phyloP scores from a whole-genome alignment of 768 basidiomycete genomes.

The Amanita pallidorosea region DNA sequence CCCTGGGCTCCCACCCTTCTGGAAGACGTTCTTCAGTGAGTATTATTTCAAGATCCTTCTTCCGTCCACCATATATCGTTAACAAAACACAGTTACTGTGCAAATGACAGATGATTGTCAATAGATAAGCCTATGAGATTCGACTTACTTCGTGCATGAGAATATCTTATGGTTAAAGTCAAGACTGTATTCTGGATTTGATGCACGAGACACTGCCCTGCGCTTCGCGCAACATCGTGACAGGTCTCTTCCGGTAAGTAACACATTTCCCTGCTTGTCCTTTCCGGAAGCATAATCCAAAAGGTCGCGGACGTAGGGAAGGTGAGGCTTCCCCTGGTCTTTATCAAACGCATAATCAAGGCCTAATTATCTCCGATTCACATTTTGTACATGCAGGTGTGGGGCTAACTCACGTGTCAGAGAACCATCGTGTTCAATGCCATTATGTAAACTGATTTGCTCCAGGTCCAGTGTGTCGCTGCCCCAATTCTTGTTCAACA shows the following conservation, averaged over 20 bases:
- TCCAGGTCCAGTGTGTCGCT: constrained; percentile 53
- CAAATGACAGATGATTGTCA: not conserved
- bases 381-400: not conserved
- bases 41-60: constrained; percentile 41
- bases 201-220: constrained; percentile 24
- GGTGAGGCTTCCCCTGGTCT: constrained; percentile 26
- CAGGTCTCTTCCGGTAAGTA: constrained; percentile 30
- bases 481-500: constrained; percentile 45
- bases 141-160: constrained; percentile 31
- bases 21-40: constrained; percentile 64
- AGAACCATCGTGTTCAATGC: constrained; percentile 64
- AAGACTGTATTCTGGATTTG: constrained; percentile 31
- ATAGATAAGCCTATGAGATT: not conserved
- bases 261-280: constrained; percentile 15
- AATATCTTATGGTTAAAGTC: constrained; percentile 25
- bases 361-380: constrained; percentile 24
- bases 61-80: constrained; percentile 57
- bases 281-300: constrained; percentile 32
- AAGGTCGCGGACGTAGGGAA: constrained; percentile 26
- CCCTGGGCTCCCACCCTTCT: constrained; percentile 60
- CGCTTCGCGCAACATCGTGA: constrained; percentile 30
- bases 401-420: constrained; percentile 40
- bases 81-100: constrained; percentile 51
- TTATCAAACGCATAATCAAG: constrained; percentile 31
- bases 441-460: constrained; percentile 65